Evolutionary conservation across 768 basidiomycete genomes (phyloP).

Genomic region (Phaffia australis): DNA sequence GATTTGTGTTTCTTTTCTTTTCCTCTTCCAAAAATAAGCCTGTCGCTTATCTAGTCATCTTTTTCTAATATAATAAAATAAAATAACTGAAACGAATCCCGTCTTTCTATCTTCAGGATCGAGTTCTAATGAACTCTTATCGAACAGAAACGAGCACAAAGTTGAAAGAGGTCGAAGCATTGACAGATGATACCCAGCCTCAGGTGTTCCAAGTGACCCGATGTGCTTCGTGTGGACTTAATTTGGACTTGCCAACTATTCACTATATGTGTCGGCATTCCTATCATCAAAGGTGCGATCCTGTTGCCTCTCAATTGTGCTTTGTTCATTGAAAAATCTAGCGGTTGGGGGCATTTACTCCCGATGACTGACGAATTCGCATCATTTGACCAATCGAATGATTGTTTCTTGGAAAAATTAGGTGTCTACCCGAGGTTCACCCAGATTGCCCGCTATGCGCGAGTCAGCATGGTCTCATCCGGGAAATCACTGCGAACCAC

Average conservation of each 20-base stretch:
- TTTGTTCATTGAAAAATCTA: constrained; percentile 4
- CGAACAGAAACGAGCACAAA: constrained; percentile 70
- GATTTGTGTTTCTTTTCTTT: neutral
- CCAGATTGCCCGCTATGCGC: constrained; percentile 83
- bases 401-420: constrained; percentile 39
- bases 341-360: no score
- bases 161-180: constrained; percentile 65
- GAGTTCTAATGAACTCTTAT: constrained; percentile 76
- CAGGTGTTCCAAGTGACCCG: constrained; percentile 88
- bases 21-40: neutral
- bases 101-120: constrained; percentile 50
- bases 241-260: constrained; percentile 80
- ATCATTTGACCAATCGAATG: no score
- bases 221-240: constrained; percentile 78
- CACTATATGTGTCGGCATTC: constrained; percentile 99
- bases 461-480: constrained; percentile 72
- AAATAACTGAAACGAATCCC: neutral
- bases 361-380: no score
- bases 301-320: neutral
- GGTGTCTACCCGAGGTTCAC: constrained; percentile 72
- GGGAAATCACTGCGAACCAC: constrained; percentile 79
- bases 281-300: constrained; percentile 75
- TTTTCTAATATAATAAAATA: neutral
- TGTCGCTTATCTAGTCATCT: neutral
- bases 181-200: constrained; percentile 66